These are phyloP conservation scores for Trichosporon faecale DNA, from an alignment of 1,284 basidiomycete species.

Conservation along the genomic window DNA sequence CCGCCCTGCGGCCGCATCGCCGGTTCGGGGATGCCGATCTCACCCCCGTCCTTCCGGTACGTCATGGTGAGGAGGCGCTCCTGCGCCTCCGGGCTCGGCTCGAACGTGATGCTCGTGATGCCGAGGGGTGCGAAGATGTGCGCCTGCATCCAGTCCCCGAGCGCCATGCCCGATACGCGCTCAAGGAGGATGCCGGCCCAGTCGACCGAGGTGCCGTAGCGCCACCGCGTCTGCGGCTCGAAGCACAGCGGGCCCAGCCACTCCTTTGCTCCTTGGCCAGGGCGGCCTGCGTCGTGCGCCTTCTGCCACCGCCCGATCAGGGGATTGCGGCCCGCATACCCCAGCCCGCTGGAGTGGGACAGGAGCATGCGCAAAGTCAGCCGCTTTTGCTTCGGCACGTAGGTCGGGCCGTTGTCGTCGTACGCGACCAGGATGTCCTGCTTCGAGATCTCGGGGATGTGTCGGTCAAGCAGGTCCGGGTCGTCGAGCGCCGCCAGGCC, in stretches of 20 bases:
- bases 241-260: conserved; percentile 25
- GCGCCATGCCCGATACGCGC: conserved; percentile 13
- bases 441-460: conserved; percentile 37
- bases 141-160: conserved; percentile 28
- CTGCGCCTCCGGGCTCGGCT: conserved; percentile 28
- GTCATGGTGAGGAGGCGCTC: conserved; percentile 17
- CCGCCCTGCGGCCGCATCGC: conserved; percentile 10
- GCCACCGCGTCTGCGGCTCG: conserved; percentile 26
- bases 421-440: conserved; percentile 36
- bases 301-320: conserved; percentile 14
- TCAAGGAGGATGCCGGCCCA: conserved; percentile 28
- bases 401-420: conserved; percentile 30
- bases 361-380: conserved; percentile 42
- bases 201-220: conserved; percentile 20
- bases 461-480: conserved; percentile 28
- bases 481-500: conserved; percentile 36
- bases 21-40: not conserved
- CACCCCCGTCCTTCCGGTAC: not conserved
- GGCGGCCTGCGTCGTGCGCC: conserved; percentile 1
- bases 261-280: not conserved
- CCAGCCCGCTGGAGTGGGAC: conserved; percentile 32
- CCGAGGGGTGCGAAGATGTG: conserved; percentile 43
- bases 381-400: conserved; percentile 29
- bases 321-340: conserved; percentile 8
- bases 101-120: conserved; percentile 35